Evolutionary conservation across 306 rosid species (phyloP), one percentile per base, ranked within the genome.

Genomic region (Citrullus colocynthis): DNA sequence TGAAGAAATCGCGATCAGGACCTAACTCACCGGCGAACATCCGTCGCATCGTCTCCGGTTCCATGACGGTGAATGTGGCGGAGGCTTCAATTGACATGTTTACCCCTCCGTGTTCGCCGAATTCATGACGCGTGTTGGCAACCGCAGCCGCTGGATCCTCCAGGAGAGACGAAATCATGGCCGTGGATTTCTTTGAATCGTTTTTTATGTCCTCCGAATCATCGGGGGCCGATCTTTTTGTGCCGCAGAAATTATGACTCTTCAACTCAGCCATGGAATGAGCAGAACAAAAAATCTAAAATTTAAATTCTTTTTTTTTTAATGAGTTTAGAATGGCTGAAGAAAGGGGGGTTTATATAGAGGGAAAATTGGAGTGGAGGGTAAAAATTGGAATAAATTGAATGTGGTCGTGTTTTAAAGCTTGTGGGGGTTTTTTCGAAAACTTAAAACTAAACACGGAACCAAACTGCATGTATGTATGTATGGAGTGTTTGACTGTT

Each of bases 41-140:
- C 17, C 95, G 90, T 0, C 92, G 86, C 88, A 96, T 84, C 18
- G 98, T 92, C 60, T 96, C 99, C 3, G 99, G 96, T 18, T 96
- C 99, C 96, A 96, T 96, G 45, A 96, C 99, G 1, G 99, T 96
- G 87, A 96, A 96, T 6, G 99, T 92, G 2, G 96, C 99, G 0
- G 99, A 96, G 3, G 99, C 97, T 77, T 96, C 99, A n/a, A 96
- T 96, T 11, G 99, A 96, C 99, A 96, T 96, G 90, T 96, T 96
- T 1, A 96, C 98, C 0, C 99, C 99, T 0, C 99, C 99, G 59
- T 96, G 99, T 81, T 96, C 98, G 2, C 99, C 99, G 78, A 96
- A 96, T 63, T 96, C 99, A 55, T 96, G 99, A 4, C 99, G 90
- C 4, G 89, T 87, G 45, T 79, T 80, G 0, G 98, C 99, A 4